Evolutionary conservation across 768 basidiomycete species (phyloP).

Genomic region (Mycena rosella): DNA sequence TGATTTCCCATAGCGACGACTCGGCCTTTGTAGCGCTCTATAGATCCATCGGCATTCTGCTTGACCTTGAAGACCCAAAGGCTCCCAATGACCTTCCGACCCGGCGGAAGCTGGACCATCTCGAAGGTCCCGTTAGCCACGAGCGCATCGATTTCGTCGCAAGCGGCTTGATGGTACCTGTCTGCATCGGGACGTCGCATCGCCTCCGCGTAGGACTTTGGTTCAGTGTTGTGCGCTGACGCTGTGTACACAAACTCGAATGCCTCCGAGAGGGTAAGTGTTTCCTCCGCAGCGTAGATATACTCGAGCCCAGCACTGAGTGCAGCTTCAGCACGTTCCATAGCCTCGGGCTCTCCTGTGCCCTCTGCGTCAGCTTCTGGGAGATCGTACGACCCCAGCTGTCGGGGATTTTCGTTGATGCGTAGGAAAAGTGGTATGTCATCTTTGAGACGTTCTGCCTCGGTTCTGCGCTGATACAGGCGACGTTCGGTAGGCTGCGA

Average conservation of each 20-base stretch:
- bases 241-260: constrained; percentile 1
- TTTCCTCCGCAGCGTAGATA: neutral
- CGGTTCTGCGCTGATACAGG: constrained; percentile 2
- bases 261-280: constrained; percentile 4
- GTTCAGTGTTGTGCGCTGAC: constrained; percentile 27
- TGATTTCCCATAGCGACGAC: no score
- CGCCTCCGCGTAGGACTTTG: constrained; percentile 37
- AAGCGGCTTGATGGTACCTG: constrained; percentile 42
- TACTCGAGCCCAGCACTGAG: constrained; percentile 5
- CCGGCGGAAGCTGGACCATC: constrained; percentile 47
- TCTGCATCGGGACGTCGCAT: constrained; percentile 31
- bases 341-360: neutral
- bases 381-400: constrained; percentile 1
- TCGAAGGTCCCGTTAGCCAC: constrained; percentile 49
- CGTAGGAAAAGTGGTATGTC: constrained; percentile 10
- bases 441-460: constrained; percentile 7
- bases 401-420: no score
- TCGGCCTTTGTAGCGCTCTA: no score
- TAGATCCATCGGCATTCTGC: constrained; percentile 45
- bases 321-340: constrained; percentile 5
- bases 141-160: constrained; percentile 44
- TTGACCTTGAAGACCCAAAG: constrained; percentile 46
- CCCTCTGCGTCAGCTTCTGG: neutral
- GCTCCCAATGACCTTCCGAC: constrained; percentile 39
- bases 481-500: neutral